Base-by-base conservation (phyloP, 31 red algal species). In the Endocladia muricata region DNA sequence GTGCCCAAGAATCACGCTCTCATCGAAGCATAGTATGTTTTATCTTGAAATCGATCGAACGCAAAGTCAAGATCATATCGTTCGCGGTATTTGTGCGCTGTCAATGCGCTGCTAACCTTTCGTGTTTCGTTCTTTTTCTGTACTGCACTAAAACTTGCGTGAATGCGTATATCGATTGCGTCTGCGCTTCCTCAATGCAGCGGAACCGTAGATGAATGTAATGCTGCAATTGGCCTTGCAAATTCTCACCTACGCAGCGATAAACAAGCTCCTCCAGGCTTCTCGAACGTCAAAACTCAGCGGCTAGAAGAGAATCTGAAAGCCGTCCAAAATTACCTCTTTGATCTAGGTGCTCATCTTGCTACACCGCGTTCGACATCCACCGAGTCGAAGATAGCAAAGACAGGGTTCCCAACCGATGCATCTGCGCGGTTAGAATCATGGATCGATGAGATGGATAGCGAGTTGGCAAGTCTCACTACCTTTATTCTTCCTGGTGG, bases 321-420 rank as follows among this genome's bases (percentile, higher is more conserved):
- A 41, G 55, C 68, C 43, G 64, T 94, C 13, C 91, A 94, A 59
- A 56, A 88, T 55, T 78, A 56, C 48, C 84, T 94, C 5, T 94
- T 94, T 54, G 83, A 94, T 51, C 83, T 94, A 15, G 91, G 91
- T 26, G 91, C 91, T 25, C 84, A 94, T 68, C 79, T 94, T 1
- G 83, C 83, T 21, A 88, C 83, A 13, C 91, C 83, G 42, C 73
- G 70, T 22, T 65, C 70, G 57, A 82, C 73, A 21, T 94, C 91
- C 7, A 59, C 68, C 8, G 67, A 35, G 5, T 63, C 37, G 29
- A 72, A 85, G 43, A 57, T 82, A 21, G 44, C 39, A 8, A 78
- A 55, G 38, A 94, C 91, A 25, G 39, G 63, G 30, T 94, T 94
- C 68, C 22, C 73, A 49, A 40, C 57, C 11, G 54, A 38, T 29